Percentiles rank a stretch among this genome's conserved stretches.
phyloP scores from a whole-genome alignment of 2,329 filamentous ascomycete genomes.

The Colletotrichum cuscutae region DNA sequence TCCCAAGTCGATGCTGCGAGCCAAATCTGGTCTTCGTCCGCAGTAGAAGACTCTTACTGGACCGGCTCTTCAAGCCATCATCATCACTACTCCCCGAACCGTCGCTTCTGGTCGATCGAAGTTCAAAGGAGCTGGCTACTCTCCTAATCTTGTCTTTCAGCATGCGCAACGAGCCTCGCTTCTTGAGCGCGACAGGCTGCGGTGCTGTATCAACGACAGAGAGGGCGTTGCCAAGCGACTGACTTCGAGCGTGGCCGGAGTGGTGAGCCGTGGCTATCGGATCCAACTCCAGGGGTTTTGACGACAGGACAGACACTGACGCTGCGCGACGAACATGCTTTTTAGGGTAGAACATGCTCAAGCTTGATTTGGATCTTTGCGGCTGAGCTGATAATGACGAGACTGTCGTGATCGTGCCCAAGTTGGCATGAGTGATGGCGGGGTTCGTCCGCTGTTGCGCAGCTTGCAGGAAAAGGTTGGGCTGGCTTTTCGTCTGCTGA shows the following conservation, averaged over 20 bases:
- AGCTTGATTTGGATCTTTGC: neutral
- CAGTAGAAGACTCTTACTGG: conserved; percentile 19
- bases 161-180: conserved; percentile 12
- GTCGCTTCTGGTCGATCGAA: conserved; percentile 9
- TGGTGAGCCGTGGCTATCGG: neutral
- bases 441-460: neutral
- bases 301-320: neutral
- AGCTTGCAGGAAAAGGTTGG: neutral
- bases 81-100: neutral
- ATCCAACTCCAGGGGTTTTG: neutral
- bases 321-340: conserved; percentile 9
- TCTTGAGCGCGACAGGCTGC: neutral
- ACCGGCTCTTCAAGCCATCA: conserved; percentile 11
- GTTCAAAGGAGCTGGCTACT: conserved; percentile 31
- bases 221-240: neutral
- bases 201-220: neutral
- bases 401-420: neutral
- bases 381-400: neutral
- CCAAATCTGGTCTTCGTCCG: conserved; percentile 8
- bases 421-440: neutral
- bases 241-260: neutral
- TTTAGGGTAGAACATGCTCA: neutral
- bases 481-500: conserved; percentile 2
- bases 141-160: conserved; percentile 24
- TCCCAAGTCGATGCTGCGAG: conserved; percentile 14